Evolutionary conservation across 2,329 filamentous ascomycete species (phyloP).

Genomic region (Alternaria sp.): DNA sequence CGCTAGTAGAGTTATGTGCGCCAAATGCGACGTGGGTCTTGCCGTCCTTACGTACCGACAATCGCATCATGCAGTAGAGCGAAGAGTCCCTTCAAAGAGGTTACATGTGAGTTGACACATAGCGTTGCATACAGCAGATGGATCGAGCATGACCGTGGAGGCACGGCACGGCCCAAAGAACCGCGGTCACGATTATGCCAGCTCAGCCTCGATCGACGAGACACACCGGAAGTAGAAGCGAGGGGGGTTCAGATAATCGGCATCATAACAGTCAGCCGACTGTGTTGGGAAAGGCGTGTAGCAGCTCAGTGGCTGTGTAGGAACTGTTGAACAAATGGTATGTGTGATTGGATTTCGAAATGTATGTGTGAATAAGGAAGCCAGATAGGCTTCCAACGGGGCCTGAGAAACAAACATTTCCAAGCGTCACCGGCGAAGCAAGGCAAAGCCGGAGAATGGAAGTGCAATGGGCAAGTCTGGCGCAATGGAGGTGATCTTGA

Average conservation of each 20-base stretch:
- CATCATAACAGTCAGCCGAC: neutral
- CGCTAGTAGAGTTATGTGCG: neutral
- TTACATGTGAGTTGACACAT: neutral
- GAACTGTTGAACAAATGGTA: neutral
- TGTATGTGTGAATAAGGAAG: neutral
- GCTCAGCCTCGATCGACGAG: neutral
- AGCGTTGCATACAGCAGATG: neutral
- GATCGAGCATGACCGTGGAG: neutral
- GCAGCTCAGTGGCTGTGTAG: neutral
- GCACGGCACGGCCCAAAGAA: neutral
- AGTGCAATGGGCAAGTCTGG: neutral
- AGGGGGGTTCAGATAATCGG: neutral
- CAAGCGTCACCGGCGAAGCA: neutral
- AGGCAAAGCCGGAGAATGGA: neutral
- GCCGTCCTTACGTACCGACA: neutral
- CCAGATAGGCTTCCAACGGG: neutral
- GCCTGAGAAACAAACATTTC: neutral
- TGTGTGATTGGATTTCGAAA: neutral
- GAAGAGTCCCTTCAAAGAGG: neutral
- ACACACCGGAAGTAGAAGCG: neutral
- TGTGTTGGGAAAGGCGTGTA: neutral
- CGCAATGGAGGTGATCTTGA: neutral
- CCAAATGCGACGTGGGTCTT: neutral
- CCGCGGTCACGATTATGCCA: neutral
- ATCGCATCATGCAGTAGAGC: neutral